phyloP scores from a whole-genome alignment of 495 filamentous ascomycete genomes.

The Daldinia grandis region DNA sequence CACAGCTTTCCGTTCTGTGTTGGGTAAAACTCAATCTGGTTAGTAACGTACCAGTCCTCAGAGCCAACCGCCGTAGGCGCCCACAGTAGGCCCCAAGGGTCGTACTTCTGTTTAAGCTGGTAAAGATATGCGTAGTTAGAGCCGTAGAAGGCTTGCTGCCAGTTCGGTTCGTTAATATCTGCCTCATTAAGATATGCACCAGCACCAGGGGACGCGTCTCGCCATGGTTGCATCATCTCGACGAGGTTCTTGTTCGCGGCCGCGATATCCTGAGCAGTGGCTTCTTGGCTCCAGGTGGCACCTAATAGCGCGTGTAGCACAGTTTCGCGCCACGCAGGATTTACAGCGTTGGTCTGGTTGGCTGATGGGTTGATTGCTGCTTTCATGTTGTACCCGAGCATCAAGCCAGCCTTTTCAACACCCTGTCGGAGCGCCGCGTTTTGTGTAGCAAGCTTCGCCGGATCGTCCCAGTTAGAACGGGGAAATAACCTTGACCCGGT shows the following conservation, averaged over 20 bases:
- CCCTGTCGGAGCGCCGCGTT: conserved; percentile 44
- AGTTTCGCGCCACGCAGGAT: conserved; percentile 52
- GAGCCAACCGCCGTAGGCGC: conserved; percentile 53
- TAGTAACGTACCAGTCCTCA: conserved; percentile 31
- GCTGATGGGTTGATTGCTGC: conserved; percentile 35
- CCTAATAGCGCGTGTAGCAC: conserved; percentile 48
- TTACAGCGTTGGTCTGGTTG: conserved; percentile 43
- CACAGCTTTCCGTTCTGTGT: conserved; percentile 42
- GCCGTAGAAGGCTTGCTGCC: conserved; percentile 66
- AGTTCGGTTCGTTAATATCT: conserved; percentile 64
- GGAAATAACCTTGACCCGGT: conserved; percentile 52
- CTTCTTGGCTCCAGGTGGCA: conserved; percentile 45
- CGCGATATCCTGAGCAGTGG: conserved; percentile 27
- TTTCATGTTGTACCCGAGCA: conserved; percentile 56
- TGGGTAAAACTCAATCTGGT: conserved; percentile 38
- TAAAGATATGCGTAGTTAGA: conserved; percentile 52
- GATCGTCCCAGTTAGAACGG: conserved; percentile 49
- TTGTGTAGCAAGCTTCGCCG: conserved; percentile 44
- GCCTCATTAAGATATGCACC: conserved; percentile 54
- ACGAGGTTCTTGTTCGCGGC: conserved; percentile 35
- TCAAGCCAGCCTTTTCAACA: conserved; percentile 43
- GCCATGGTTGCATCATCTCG: conserved; percentile 35
- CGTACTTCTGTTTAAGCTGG: conserved; percentile 57
- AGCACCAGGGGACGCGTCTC: conserved; percentile 41
- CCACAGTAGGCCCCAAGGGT: conserved; percentile 61